Conservation (phyloP, 768 basidiomycete genomes). For the Kwoniella newhampshirensis region DNA sequence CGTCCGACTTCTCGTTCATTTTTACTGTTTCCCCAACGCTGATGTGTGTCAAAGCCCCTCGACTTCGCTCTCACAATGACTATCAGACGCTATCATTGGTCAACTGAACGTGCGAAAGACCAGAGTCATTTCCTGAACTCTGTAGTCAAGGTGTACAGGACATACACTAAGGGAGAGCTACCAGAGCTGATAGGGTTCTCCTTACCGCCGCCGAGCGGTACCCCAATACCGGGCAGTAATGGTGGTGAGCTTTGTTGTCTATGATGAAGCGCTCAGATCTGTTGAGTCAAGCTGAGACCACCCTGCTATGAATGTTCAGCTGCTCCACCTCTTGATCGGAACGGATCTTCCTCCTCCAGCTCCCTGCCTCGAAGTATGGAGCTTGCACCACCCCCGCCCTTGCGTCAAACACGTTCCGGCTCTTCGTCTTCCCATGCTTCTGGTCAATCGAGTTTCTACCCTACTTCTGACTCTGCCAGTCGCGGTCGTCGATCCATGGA, state of each 20-base stretch:
- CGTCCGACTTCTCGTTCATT: too few species aligned
- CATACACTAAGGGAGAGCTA: conserved; percentile 46
- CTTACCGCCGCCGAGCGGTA: conserved; percentile 9
- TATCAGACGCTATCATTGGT: conserved; percentile 81
- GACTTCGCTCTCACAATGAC: conserved; percentile 78
- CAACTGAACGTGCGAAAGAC: conserved; percentile 71
- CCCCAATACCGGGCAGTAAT: conserved; percentile 6
- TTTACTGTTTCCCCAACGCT: too few species aligned
- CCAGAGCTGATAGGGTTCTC: conserved; percentile 48
- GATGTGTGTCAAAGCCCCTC: conserved; percentile 24
- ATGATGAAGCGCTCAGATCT: too few species aligned
- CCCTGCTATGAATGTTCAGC: background rate
- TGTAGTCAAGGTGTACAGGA: conserved; percentile 59
- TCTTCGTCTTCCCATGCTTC: conserved; percentile 39
- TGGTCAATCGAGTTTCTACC: conserved; percentile 26
- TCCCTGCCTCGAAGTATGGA: conserved; percentile 23
- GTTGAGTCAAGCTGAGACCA: too few species aligned
- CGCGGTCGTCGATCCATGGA: conserved; percentile 25
- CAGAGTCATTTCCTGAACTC: conserved; percentile 71
- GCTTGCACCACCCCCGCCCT: conserved; percentile 26
- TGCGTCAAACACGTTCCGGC: conserved; percentile 27
- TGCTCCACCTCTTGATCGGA: conserved; percentile 15
- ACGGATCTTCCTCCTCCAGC: conserved; percentile 17
- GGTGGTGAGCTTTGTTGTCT: conserved; percentile 7
- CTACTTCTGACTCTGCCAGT: conserved; percentile 14